Conservation (phyloP, 2,329 filamentous ascomycete species). For the Ceratocystis lukuohia region DNA sequence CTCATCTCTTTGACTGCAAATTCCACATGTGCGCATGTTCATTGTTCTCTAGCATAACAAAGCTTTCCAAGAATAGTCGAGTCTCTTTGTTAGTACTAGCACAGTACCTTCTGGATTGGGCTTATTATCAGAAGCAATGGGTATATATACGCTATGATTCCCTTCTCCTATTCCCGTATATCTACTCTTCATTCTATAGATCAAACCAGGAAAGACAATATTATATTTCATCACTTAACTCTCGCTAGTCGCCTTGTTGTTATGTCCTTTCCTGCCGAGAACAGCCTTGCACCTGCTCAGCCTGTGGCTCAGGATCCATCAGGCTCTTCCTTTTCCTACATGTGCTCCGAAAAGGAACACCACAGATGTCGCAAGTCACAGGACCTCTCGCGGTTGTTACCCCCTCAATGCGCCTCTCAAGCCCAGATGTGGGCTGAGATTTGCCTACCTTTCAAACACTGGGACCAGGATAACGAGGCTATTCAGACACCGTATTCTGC, state of each 20-base stretch:
- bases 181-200: too few relatives aligned
- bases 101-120: too few relatives aligned
- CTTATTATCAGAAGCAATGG: too few relatives aligned
- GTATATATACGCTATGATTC: too few relatives aligned
- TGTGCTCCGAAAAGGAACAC: not conserved
- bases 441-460: slow-evolving; percentile 7
- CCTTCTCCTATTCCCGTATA: too few relatives aligned
- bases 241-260: not conserved
- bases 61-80: not conserved
- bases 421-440: not conserved
- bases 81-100: not conserved
- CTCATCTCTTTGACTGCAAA: not conserved
- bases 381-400: not conserved
- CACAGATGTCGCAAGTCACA: not conserved
- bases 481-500: not conserved
- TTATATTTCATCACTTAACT: too few relatives aligned
- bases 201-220: too few relatives aligned
- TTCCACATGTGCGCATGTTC: too few relatives aligned
- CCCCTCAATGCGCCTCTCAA: not conserved
- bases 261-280: not conserved
- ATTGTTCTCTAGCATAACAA: too few relatives aligned
- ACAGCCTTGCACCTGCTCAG: not conserved
- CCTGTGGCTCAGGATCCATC: not conserved
- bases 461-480: slow-evolving; percentile 3
- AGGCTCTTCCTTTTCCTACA: not conserved